Conservation (phyloP, 345 rosid genomes). For the Populus tremula region DNA sequence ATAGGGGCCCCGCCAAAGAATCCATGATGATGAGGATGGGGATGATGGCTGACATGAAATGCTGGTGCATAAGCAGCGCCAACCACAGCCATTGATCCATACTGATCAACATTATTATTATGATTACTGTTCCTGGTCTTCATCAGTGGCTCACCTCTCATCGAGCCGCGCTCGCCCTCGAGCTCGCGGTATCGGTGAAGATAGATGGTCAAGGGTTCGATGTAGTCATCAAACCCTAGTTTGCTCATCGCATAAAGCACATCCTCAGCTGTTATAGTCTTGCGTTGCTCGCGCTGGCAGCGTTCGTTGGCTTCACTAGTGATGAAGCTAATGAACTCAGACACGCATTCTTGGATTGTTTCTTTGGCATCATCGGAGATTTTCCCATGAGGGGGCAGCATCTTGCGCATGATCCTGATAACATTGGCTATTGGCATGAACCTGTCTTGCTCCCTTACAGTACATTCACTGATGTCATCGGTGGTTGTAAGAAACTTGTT, state of each 20-base stretch:
- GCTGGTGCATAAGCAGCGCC: conserved; percentile 39
- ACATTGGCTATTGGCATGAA: conserved; percentile 39
- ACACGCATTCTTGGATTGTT: conserved; percentile 36
- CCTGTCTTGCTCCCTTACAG: conserved; percentile 35
- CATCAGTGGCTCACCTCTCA: conserved; percentile 50
- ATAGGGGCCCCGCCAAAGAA: conserved; percentile 29
- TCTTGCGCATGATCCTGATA: conserved; percentile 33
- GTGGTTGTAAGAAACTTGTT: conserved; percentile 8
- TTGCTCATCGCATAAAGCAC: conserved; percentile 36
- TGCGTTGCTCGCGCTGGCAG: conserved; percentile 40
- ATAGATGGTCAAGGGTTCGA: conserved; percentile 32
- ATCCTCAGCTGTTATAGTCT: conserved; percentile 37
- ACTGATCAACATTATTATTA: conserved; percentile 16
- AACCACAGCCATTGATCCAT: conserved; percentile 33
- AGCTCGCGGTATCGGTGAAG: conserved; percentile 32
- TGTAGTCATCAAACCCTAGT: conserved; percentile 38
- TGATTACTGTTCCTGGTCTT: conserved; percentile 36
- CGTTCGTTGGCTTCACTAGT: conserved; percentile 39
- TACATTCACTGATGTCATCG: conserved; percentile 40
- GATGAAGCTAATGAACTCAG: conserved; percentile 38
- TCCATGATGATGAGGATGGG: conserved; percentile 30
- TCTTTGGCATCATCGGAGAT: conserved; percentile 38
- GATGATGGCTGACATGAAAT: conserved; percentile 45
- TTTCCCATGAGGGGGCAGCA: conserved; percentile 33
- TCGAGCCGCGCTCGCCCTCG: conserved; percentile 42